A percentile compares a stretch with the other conserved stretches of the same genome.
phyloP scores from a whole-genome alignment of 768 basidiomycete genomes.

The Podaxis carcinomalis region DNA sequence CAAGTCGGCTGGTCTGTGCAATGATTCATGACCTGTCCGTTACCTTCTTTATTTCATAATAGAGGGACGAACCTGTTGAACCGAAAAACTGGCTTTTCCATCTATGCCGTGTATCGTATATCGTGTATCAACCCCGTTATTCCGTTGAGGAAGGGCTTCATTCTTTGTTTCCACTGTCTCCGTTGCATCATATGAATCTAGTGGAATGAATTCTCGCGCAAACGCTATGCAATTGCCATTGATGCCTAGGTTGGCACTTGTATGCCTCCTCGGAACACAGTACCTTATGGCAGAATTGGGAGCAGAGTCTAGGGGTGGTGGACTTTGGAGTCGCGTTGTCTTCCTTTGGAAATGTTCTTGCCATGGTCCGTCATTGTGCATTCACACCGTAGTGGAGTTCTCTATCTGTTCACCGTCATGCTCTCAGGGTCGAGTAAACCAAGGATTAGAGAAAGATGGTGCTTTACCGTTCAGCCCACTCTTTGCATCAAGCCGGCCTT shows the following conservation, averaged over 20 bases:
- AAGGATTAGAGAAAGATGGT: conserved; percentile 55
- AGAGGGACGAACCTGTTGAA: too few relatives aligned
- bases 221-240: neutral
- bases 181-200: neutral
- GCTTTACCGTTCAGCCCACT: conserved; percentile 50
- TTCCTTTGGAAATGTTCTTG: conserved; percentile 48
- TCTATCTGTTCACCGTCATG: conserved; percentile 17
- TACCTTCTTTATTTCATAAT: neutral
- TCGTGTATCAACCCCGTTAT: neutral
- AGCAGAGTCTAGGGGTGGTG: neutral
- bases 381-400: conserved; percentile 14
- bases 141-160: neutral
- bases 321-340: conserved; percentile 38
- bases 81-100: too few relatives aligned
- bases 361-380: conserved; percentile 24
- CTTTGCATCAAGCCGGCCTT: conserved; percentile 39
- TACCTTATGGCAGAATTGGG: neutral
- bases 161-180: neutral
- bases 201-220: neutral
- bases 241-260: too few relatives aligned
- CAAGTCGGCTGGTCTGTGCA: too few relatives aligned
- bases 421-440: conserved; percentile 37
- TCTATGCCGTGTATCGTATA: too few relatives aligned
- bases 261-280: neutral
- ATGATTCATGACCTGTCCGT: too few relatives aligned